These are phyloP conservation scores for Actinomortierella ambigua DNA, from an alignment of 371 early-diverging fungal species.

Conservation along the genomic window DNA sequence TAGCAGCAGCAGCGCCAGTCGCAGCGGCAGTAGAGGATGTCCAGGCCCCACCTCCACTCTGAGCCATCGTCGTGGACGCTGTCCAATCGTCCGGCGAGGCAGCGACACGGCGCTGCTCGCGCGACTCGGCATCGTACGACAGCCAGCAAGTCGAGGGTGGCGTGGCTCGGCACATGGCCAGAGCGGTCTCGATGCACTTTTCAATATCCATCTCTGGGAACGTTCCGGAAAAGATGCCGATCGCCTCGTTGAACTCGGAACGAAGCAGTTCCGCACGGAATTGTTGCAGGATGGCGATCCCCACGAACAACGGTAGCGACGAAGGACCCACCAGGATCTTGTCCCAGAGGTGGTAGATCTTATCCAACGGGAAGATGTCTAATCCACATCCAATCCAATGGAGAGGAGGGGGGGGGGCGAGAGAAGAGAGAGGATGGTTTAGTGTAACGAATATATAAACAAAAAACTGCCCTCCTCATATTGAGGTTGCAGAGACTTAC, in stretches of 20 bases:
- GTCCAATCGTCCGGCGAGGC: constrained; percentile 5
- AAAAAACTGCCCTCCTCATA: neutral
- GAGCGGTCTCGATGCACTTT: constrained; percentile 67
- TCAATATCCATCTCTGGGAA: constrained; percentile 78
- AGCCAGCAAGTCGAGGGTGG: constrained; percentile 54
- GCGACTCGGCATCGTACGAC: constrained; percentile 39
- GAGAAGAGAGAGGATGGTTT: neutral
- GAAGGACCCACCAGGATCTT: constrained; percentile 68
- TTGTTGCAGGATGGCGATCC: constrained; percentile 72
- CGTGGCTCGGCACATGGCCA: constrained; percentile 73
- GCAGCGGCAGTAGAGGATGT: too few relatives aligned
- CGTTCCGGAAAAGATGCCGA: constrained; percentile 64
- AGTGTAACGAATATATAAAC: neutral
- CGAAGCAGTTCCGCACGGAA: constrained; percentile 59
- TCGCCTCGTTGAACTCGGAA: constrained; percentile 72
- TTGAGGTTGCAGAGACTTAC: constrained; percentile 53
- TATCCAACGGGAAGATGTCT: constrained; percentile 83
- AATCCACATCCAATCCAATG: too few relatives aligned
- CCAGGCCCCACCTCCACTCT: constrained; percentile 2
- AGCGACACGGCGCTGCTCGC: constrained; percentile 19
- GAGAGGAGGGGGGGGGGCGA: neutral
- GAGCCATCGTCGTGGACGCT: too few relatives aligned
- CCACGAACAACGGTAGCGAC: constrained; percentile 71
- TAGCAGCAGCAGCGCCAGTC: too few relatives aligned
- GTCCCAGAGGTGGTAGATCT: constrained; percentile 83